phyloP scores from a whole-genome alignment of 805 yeast species.

The Yarrowia alimentaria region DNA sequence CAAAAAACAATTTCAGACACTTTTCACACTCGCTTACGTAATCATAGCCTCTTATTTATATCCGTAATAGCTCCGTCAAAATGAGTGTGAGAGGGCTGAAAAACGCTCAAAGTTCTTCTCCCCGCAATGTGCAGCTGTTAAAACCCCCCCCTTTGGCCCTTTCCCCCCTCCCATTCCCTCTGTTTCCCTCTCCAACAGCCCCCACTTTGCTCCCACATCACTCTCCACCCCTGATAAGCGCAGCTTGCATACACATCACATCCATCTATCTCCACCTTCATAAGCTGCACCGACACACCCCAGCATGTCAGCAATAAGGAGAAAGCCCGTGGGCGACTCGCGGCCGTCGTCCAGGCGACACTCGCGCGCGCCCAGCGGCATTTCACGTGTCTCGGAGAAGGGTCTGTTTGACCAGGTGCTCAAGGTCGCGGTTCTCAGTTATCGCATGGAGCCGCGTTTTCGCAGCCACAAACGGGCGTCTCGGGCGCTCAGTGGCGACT shows the following conservation, averaged over 20 bases:
- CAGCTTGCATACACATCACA: too few relatives aligned
- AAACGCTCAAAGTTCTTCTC: too few relatives aligned
- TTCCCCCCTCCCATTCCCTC: too few relatives aligned
- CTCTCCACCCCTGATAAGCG: neutral
- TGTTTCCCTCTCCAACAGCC: too few relatives aligned
- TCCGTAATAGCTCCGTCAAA: too few relatives aligned
- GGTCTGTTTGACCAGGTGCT: slow-evolving; percentile 23
- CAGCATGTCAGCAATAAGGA: slow-evolving; percentile 13
- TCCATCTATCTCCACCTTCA: slow-evolving; percentile 31
- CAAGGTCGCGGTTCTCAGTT: slow-evolving; percentile 15
- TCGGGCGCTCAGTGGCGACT: neutral
- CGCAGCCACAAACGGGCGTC: slow-evolving; percentile 28
- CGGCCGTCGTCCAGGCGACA: slow-evolving; percentile 1
- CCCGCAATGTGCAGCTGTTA: too few relatives aligned
- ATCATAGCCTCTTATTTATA: too few relatives aligned
- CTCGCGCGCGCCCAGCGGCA: slow-evolving; percentile 5
- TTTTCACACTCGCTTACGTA: too few relatives aligned
- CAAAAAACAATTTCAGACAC: too few relatives aligned
- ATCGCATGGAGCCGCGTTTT: slow-evolving; percentile 26
- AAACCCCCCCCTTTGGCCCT: neutral
- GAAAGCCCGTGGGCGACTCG: slow-evolving; percentile 25
- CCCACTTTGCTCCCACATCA: too few relatives aligned
- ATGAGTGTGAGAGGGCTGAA: too few relatives aligned
- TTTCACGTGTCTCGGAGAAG: slow-evolving; percentile 16
- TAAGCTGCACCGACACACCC: neutral